Evolutionary conservation across 768 basidiomycete species (phyloP).

Genomic region (Terana coerulea): DNA sequence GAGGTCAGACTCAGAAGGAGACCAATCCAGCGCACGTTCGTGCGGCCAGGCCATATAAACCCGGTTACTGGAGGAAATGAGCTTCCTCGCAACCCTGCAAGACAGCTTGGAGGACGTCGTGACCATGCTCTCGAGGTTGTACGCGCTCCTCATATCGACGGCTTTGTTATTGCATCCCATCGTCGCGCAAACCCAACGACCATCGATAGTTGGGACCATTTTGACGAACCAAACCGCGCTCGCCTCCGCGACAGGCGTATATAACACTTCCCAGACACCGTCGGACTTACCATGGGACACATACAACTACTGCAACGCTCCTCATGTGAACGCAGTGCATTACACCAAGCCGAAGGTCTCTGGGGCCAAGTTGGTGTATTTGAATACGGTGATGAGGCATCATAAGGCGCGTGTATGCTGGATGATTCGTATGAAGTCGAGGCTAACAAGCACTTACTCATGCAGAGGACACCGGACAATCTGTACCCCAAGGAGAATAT

Average conservation of each 20-base stretch:
- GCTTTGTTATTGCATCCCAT: not conserved
- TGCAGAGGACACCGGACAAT: slow-evolving; percentile 47
- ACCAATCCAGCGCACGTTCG: slow-evolving; percentile 4
- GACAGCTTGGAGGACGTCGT: not conserved
- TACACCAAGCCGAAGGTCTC: slow-evolving; percentile 31
- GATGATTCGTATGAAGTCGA: too few relatives aligned
- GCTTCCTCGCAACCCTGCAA: too few relatives aligned
- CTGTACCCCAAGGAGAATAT: slow-evolving; percentile 39
- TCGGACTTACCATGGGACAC: slow-evolving; percentile 41
- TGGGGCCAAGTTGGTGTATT: slow-evolving; percentile 34
- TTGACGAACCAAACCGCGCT: slow-evolving; percentile 7
- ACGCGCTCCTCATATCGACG: not conserved
- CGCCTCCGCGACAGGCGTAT: slow-evolving; percentile 32
- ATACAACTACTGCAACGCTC: slow-evolving; percentile 52
- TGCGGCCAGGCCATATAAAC: not conserved
- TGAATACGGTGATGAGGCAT: slow-evolving; percentile 42
- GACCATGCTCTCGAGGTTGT: not conserved
- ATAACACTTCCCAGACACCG: slow-evolving; percentile 43
- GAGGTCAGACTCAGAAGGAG: too few relatives aligned
- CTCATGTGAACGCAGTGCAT: slow-evolving; percentile 39
- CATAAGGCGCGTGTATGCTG: slow-evolving; percentile 33
- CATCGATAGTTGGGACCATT: not conserved
- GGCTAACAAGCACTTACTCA: not conserved
- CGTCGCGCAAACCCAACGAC: not conserved
- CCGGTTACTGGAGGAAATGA: not conserved